phyloP scores from a whole-genome alignment of 768 basidiomycete species.

The Crassisporium funariophilum region DNA sequence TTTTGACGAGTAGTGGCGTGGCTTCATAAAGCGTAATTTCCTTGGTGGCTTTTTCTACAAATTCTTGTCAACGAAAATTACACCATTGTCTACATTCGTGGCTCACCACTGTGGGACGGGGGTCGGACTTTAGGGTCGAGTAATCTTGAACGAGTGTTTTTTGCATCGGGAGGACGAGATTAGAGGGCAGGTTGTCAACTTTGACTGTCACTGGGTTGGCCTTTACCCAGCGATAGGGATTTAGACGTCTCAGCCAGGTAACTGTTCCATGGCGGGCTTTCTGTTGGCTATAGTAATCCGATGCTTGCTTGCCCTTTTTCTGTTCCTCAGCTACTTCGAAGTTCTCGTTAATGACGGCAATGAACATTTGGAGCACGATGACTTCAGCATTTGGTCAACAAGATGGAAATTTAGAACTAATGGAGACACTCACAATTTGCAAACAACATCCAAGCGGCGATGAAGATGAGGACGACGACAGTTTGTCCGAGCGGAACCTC shows the following conservation, averaged over 20 bases:
- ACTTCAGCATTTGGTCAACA: slow-evolving; percentile 45
- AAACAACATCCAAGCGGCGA: slow-evolving; percentile 86
- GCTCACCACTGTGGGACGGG: too few species aligned
- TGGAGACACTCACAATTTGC: slow-evolving; percentile 72
- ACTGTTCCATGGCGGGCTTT: slow-evolving; percentile 51
- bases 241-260: slow-evolving; percentile 74
- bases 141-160: slow-evolving; percentile 71
- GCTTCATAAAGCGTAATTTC: slow-evolving; percentile 31
- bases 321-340: slow-evolving; percentile 91
- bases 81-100: too few species aligned
- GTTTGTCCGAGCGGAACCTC: slow-evolving; percentile 71
- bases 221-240: slow-evolving; percentile 86
- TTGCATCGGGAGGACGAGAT: slow-evolving; percentile 78
- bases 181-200: slow-evolving; percentile 71
- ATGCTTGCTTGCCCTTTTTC: slow-evolving; percentile 81
- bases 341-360: slow-evolving; percentile 96
- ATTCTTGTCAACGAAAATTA: neutral
- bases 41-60: slow-evolving; percentile 25
- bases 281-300: slow-evolving; percentile 63
- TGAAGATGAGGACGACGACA: slow-evolving; percentile 68
- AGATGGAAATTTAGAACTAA: slow-evolving; percentile 1
- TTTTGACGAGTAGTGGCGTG: slow-evolving; percentile 54
- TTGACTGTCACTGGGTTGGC: slow-evolving; percentile 72
- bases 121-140: slow-evolving; percentile 35
- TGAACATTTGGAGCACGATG: slow-evolving; percentile 93